A percentile compares a stretch with the other conserved stretches of the same genome.
Evolutionary conservation across 1,284 basidiomycete species (phyloP).

Genomic region (Ustilago trichophora): DNA sequence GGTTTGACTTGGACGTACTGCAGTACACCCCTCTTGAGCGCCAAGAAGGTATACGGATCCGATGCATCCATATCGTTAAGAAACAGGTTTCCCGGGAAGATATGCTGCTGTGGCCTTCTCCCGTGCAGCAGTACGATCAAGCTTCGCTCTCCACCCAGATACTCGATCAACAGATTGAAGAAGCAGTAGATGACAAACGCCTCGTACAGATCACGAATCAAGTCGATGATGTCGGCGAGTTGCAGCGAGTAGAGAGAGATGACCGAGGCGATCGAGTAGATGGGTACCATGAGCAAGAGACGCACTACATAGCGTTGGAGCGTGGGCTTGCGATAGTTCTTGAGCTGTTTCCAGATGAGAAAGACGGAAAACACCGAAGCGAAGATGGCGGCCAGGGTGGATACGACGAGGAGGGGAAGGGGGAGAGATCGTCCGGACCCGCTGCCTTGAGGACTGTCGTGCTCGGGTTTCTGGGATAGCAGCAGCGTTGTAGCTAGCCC

Average conservation of each 20-base stretch:
- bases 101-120: constrained; percentile 82
- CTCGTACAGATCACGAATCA: constrained; percentile 93
- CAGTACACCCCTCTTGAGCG: constrained; percentile 90
- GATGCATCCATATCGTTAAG: constrained; percentile 60
- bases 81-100: constrained; percentile 77
- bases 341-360: constrained; percentile 87
- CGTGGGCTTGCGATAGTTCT: constrained; percentile 68
- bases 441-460: constrained; percentile 30
- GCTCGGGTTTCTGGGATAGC: constrained; percentile 11
- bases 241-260: constrained; percentile 94
- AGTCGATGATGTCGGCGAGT: constrained; percentile 95
- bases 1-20: constrained; percentile 99
- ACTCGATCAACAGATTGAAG: constrained; percentile 69
- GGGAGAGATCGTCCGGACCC: constrained; percentile 71
- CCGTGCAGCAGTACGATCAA: constrained; percentile 90
- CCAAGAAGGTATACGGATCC: constrained; percentile 83
- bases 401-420: constrained; percentile 71
- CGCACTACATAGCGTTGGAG: constrained; percentile 83
- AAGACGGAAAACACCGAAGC: constrained; percentile 80
- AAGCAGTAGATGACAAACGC: constrained; percentile 92
- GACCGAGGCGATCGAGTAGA: constrained; percentile 89
- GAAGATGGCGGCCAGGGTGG: constrained; percentile 73
- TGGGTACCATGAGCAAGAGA: constrained; percentile 96
- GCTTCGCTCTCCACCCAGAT: constrained; percentile 91
- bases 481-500: constrained; percentile 4